Percentiles rank a stretch among this genome's conserved stretches.
Conservation (phyloP, 192 early-diverging fungal genomes). For the Phycomyces blakesleeanus region DNA sequence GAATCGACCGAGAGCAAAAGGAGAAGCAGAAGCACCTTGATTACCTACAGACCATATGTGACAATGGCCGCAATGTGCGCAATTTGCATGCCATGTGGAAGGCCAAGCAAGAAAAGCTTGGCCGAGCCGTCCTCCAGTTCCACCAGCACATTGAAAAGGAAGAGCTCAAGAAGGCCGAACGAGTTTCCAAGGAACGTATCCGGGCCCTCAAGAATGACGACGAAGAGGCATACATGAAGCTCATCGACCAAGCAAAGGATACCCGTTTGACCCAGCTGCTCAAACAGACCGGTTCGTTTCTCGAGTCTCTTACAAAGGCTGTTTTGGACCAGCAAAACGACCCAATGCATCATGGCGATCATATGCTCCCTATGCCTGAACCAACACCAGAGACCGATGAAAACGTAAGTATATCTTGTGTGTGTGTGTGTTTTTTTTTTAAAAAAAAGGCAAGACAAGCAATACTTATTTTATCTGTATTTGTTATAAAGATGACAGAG, state of each 20-base stretch:
- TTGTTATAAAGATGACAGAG: too few relatives aligned
- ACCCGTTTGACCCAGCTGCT: slow-evolving; percentile 91
- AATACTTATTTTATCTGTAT: too few relatives aligned
- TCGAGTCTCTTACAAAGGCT: slow-evolving; percentile 79
- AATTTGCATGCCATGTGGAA: slow-evolving; percentile 67
- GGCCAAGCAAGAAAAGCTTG: slow-evolving; percentile 67
- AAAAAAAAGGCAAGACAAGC: too few relatives aligned
- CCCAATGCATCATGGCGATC: slow-evolving; percentile 38
- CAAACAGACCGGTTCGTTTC: slow-evolving; percentile 83
- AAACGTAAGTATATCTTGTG: slow-evolving; percentile 2
- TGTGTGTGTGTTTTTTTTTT: neutral
- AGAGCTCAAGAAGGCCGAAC: slow-evolving; percentile 84
- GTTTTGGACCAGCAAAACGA: slow-evolving; percentile 79
- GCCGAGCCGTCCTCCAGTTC: slow-evolving; percentile 68
- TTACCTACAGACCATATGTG: slow-evolving; percentile 70
- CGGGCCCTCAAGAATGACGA: slow-evolving; percentile 95
- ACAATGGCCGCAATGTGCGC: slow-evolving; percentile 70
- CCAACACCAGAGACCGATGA: slow-evolving; percentile 36
- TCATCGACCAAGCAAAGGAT: slow-evolving; percentile 95
- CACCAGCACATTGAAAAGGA: slow-evolving; percentile 88
- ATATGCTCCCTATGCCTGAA: slow-evolving; percentile 4
- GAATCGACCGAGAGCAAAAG: slow-evolving; percentile 78
- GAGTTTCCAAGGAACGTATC: slow-evolving; percentile 90
- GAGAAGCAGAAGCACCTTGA: slow-evolving; percentile 83
- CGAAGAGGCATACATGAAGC: slow-evolving; percentile 94